Evolutionary conservation across 495 filamentous ascomycete genomes (phyloP), one percentile per base, ranked within the genome.

Genomic region (Hypoxylon lienhwacheense): DNA sequence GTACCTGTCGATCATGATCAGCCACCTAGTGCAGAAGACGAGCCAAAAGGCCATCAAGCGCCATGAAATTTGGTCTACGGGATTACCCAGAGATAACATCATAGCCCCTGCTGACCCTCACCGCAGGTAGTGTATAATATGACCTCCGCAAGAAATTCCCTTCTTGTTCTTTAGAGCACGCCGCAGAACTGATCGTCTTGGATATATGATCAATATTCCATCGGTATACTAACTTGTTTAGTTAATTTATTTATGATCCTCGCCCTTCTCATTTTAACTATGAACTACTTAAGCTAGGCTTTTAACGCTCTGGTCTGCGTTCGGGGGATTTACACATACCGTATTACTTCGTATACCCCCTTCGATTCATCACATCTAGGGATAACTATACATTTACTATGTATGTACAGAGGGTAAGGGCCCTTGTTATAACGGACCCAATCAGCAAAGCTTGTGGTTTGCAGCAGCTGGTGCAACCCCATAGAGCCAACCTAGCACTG

Each of bases 1-100:
- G 51, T 59, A 51, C 57, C 57, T 61, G 57, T 55, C 46, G 57
- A 61, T 61, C 58, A 41, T 47, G 46, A 51, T 61, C 51, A 61
- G 47, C 42, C 7, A 47, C 29, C 33, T 41, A 37, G 22, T 11
- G 20, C 20, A 41, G 14, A 37, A 8, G 31, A 32, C 32, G 20
- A 32, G 32, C 34, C 29, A 46, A 39, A 12, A n/a, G 22, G 19
- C 45, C 20, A 39, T 19, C 33, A 52, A 55, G 52, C 52, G 42
- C 52, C 47, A 55, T 55, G 51, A 52, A 41, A 47, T 50, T 47
- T 46, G 33, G 16, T 39, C 11, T 15, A 31, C 37, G 42, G 42
- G 42, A 61, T 46, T n/a, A 37, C 31, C 37, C 17, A 46, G 34
- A 6, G 17, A 19, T 55, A 40, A 34, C 45, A 50, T 55, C 26